These are phyloP conservation scores for Acer yangbiense DNA, from an alignment of 345 rosid species.

Conservation along the genomic window DNA sequence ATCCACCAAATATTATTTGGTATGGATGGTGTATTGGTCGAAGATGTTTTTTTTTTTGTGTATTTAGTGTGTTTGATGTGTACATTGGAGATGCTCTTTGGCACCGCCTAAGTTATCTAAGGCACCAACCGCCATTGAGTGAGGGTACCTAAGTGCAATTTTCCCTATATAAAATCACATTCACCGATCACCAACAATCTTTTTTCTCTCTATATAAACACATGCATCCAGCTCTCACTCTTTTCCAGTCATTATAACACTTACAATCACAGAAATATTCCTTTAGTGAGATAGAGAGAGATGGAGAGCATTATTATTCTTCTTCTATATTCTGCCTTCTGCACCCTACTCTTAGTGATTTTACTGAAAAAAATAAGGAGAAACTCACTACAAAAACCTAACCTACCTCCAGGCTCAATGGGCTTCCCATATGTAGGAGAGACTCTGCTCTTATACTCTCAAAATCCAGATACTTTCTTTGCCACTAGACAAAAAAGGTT, in stretches of 20 bases:
- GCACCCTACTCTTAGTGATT: constrained; percentile 2
- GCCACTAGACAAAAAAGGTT: constrained; percentile 43
- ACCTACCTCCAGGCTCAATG: constrained; percentile 63
- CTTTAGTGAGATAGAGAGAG: not conserved
- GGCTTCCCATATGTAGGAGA: constrained; percentile 69
- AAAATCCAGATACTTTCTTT: constrained; percentile 57
- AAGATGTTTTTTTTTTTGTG: too few species aligned
- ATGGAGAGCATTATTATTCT: constrained; percentile 18
- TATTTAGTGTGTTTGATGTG: too few species aligned
- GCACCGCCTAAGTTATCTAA: too few species aligned
- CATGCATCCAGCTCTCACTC: not conserved
- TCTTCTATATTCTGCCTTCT: not conserved
- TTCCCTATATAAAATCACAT: not conserved
- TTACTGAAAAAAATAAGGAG: not conserved
- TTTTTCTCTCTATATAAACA: not conserved
- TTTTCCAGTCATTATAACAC: not conserved
- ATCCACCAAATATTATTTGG: too few species aligned
- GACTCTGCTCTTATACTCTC: constrained; percentile 52
- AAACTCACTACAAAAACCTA: not conserved
- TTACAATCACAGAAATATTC: not conserved
- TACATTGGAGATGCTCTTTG: too few species aligned
- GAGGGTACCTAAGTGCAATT: not conserved
- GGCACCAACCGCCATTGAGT: not conserved
- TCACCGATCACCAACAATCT: not conserved
- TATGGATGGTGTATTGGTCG: too few species aligned